Evolutionary conservation across 73 alveolate species (phyloP).

Genomic region (Paramecium sonneborni): DNA sequence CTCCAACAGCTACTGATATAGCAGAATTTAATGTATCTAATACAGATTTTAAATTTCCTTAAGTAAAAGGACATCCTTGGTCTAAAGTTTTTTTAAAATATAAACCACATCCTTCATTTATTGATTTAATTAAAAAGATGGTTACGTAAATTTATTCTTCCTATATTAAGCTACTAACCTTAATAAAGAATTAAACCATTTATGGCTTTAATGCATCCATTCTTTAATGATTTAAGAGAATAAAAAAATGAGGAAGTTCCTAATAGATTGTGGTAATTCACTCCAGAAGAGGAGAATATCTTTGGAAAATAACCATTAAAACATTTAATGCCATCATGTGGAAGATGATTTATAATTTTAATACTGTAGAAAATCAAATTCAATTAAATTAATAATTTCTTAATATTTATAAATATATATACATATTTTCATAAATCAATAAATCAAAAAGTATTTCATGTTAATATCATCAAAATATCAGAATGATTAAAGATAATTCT

Average conservation of each 20-base stretch:
- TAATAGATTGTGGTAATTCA: slow-evolving; percentile 4
- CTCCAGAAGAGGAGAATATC: slow-evolving; percentile 30
- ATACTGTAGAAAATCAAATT: not conserved
- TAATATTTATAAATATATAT: not conserved
- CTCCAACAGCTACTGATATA: slow-evolving; percentile 86
- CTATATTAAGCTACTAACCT: not conserved
- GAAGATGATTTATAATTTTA: not conserved
- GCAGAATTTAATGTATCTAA: slow-evolving; percentile 84
- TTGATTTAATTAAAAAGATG: slow-evolving; percentile 33
- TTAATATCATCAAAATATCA: not conserved
- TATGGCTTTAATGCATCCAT: slow-evolving; percentile 52
- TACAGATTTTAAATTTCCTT: slow-evolving; percentile 83
- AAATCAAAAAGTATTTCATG: slow-evolving; percentile 46
- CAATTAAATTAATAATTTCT: not conserved
- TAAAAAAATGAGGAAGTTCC: slow-evolving; percentile 26
- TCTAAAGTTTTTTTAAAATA: slow-evolving; percentile 29
- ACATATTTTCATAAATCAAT: not conserved
- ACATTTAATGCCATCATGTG: slow-evolving; percentile 13
- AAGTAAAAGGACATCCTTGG: slow-evolving; percentile 51
- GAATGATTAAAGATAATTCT: not conserved
- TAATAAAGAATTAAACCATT: slow-evolving; percentile 41
- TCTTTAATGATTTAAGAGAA: slow-evolving; percentile 26
- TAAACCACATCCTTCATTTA: slow-evolving; percentile 41
- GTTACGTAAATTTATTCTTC: not conserved
- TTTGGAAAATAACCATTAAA: slow-evolving; percentile 35